A percentile compares a stretch with the other conserved stretches of the same genome.
phyloP scores from a whole-genome alignment of 2,329 filamentous ascomycete genomes.

The Pseudocercospora cruenta region DNA sequence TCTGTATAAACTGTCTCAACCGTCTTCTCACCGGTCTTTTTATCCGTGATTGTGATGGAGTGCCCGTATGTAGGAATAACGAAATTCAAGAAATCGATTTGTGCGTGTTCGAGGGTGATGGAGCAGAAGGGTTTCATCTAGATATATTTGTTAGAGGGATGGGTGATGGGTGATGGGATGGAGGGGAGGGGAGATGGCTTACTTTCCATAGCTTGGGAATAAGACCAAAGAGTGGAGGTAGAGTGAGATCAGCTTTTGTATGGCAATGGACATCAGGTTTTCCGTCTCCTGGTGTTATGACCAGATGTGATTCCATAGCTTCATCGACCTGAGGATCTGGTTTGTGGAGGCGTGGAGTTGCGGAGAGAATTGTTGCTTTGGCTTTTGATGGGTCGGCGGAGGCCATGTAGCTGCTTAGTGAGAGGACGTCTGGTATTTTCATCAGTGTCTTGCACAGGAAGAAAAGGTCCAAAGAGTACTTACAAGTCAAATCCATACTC shows the following conservation, averaged over 20 bases:
- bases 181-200: background rate
- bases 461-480: no score
- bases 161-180: background rate
- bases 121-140: background rate
- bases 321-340: no score
- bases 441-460: no score
- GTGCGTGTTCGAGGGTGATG: conserved; percentile 13
- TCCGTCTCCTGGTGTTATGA: no score
- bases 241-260: background rate
- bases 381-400: no score
- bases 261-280: background rate
- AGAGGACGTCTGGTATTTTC: no score
- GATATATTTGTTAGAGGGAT: background rate
- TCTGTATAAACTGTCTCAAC: conserved; percentile 14
- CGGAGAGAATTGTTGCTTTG: no score
- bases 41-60: conserved; percentile 13
- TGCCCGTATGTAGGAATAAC: conserved; percentile 12
- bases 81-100: conserved; percentile 18
- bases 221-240: background rate
- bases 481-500: no score
- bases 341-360: no score
- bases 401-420: no score
- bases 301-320: no score
- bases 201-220: background rate
- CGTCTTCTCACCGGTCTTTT: conserved; percentile 9